A percentile compares a stretch with the other conserved stretches of the same genome.
Evolutionary conservation across 2,329 filamentous ascomycete species (phyloP).

Genomic region (Pyrenophora seminiperda): DNA sequence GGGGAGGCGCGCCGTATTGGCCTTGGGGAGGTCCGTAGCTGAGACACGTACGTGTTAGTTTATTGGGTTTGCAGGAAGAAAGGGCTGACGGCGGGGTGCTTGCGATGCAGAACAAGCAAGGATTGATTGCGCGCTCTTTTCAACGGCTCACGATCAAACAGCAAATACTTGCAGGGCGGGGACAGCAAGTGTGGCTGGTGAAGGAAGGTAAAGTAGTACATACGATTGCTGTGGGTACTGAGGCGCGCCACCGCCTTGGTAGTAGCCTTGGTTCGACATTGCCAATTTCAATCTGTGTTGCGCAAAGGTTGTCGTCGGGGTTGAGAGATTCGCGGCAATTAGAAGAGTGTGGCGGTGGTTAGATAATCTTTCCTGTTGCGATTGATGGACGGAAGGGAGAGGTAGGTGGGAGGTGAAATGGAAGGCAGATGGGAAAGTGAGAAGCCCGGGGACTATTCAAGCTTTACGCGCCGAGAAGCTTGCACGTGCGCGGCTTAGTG

Average conservation of each 20-base stretch:
- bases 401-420: no score
- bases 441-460: no score
- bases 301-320: not conserved
- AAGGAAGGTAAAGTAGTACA: not conserved
- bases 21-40: constrained; percentile 33
- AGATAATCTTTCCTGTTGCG: no score
- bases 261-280: constrained; percentile 49
- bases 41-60: no score
- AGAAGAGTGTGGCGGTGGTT: no score
- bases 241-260: constrained; percentile 36
- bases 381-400: no score
- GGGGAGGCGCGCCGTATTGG: constrained; percentile 33
- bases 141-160: no score
- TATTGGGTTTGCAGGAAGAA: no score
- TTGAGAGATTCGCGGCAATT: no score
- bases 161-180: no score
- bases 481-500: not conserved
- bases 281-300: constrained; percentile 2
- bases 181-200: not conserved
- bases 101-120: no score
- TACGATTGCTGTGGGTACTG: constrained; percentile 48
- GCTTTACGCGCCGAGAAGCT: constrained; percentile 10
- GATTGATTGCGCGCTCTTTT: not conserved
- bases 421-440: not conserved
- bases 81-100: no score